Conservation (phyloP, 345 rosid genomes). For the Pseudoturritis turrita region DNA sequence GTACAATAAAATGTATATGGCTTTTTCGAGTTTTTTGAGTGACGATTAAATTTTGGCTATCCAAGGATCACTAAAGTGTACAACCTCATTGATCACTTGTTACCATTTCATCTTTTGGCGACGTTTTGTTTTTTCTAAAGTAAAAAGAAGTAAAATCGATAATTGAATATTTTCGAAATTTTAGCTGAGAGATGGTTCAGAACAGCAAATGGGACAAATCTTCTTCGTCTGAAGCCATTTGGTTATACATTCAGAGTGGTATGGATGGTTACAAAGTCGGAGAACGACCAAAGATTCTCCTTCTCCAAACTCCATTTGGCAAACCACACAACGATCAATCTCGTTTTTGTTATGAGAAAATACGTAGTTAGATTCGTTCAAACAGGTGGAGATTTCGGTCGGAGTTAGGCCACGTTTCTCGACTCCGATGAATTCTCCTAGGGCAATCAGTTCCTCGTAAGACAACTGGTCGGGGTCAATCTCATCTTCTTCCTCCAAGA, state of each 20-base stretch:
- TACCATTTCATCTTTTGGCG: neutral
- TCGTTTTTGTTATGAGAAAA: slow-evolving; percentile 21
- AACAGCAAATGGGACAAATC: slow-evolving; percentile 70
- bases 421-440: slow-evolving; percentile 63
- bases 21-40: neutral
- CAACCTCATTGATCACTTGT: neutral
- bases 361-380: slow-evolving; percentile 14
- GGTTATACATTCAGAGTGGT: slow-evolving; percentile 59
- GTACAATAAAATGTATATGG: neutral
- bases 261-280: slow-evolving; percentile 52
- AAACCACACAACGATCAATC: slow-evolving; percentile 66
- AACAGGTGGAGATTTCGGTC: slow-evolving; percentile 40
- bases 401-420: slow-evolving; percentile 51
- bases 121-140: neutral
- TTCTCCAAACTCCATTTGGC: slow-evolving; percentile 69
- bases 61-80: neutral
- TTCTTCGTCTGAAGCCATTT: slow-evolving; percentile 66
- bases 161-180: neutral
- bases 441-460: slow-evolving; percentile 64
- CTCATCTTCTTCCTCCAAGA: slow-evolving; percentile 49
- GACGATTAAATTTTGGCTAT: neutral
- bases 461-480: slow-evolving; percentile 65
- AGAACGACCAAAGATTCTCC: slow-evolving; percentile 50
- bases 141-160: neutral
- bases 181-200: slow-evolving; percentile 36